Base-by-base conservation (phyloP, 805 yeast genomes). In the Maudiozyma saulgeensis region DNA sequence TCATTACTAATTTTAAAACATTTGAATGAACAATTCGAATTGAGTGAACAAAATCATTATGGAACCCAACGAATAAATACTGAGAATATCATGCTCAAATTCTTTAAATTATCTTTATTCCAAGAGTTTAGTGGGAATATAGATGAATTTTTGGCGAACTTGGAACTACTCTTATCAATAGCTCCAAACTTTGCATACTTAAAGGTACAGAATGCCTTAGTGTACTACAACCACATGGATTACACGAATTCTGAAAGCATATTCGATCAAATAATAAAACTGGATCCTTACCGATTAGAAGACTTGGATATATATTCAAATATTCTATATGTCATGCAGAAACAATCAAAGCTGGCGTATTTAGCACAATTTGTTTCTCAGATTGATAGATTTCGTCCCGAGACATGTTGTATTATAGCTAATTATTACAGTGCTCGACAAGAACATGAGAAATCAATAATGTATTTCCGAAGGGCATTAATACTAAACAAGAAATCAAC, bases 221-320 rank as follows among this genome's bases (percentile, higher is more conserved):
- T 89, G 12, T 79, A 84, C 25, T 88, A 88, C 63, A 90, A 90
- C 63, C 80, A 84, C n/a, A 73, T 89, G 56, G 96, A 90, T 54
- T 91, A 91, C 62, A 76, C 72, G 26, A 83, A 81, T 46, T 89
- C 97, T 0, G 96, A 88, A 57, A 61, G 71, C 46, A 68, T 85
- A 2, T 93, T 91, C 63, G 96, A 91, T 62, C 77, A 79, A 43
- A 77, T 93, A 0, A 67, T 90, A 23, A 61, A 73, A 8, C 69
- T 69, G 21, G 98, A 93, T 64, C 98, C 98, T 0, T 77, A 85
- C 55, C 70, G 97, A 43, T 70, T 93, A 21, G 98, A 93, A 59
- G 96, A 90, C 58, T 72, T 93, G 71, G 99, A 93, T 62, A 80
- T 86, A 0, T 93, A 87, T 66, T 90, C 98, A n/a, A 91, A 93